phyloP scores from a whole-genome alignment of 2,329 filamentous ascomycete genomes.

The Cucurbitaria berberidis region DNA sequence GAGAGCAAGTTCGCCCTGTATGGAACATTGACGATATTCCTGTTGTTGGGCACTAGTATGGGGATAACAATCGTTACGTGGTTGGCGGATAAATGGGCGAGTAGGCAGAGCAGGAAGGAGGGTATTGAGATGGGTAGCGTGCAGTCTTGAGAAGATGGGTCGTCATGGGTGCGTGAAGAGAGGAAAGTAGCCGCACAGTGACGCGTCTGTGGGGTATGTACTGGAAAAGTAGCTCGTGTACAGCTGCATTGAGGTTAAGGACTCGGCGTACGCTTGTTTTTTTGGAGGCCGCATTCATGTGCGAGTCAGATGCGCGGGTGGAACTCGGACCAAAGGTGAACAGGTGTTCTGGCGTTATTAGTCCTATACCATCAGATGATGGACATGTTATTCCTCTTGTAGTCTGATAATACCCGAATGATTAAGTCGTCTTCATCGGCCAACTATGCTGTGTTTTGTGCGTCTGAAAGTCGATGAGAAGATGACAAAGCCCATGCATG shows the following conservation, averaged over 20 bases:
- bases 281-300: background rate
- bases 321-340: background rate
- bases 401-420: conserved; percentile 1
- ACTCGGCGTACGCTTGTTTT: background rate
- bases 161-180: background rate
- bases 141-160: background rate
- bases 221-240: background rate
- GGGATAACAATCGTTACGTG: conserved; percentile 43
- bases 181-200: background rate
- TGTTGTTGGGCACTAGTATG: conserved; percentile 46
- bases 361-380: background rate
- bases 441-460: background rate
- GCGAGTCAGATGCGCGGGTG: background rate
- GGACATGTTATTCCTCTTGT: conserved; percentile 6
- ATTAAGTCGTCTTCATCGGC: conserved; percentile 1
- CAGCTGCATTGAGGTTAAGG: background rate
- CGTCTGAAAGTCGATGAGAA: background rate
- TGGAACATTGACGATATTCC: conserved; percentile 50
- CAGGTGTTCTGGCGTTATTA: conserved; percentile 11
- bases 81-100: conserved; percentile 47
- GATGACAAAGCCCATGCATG: conserved; percentile 10
- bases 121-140: conserved; percentile 27
- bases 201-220: background rate
- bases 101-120: conserved; percentile 42
- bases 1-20: conserved; percentile 55